A percentile compares a stretch with the other conserved stretches of the same genome.
These are phyloP conservation scores for Xylariaceae sp. DNA, from an alignment of 2,329 filamentous ascomycete genomes.

Conservation along the genomic window DNA sequence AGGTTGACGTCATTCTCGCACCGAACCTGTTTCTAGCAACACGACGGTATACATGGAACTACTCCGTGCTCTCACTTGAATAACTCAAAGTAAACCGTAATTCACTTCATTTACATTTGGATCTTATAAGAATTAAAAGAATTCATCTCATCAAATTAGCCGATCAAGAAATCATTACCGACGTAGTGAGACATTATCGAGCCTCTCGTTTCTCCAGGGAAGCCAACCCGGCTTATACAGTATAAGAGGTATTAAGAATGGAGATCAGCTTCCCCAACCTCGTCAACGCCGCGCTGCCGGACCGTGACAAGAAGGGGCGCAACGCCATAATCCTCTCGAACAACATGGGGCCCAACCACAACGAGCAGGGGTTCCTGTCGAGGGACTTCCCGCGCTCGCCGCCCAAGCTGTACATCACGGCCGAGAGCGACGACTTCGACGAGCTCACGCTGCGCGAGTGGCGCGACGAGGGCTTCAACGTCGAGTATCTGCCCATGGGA, in stretches of 20 bases:
- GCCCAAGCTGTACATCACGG: conserved; percentile 52
- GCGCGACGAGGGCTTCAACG: conserved; percentile 52
- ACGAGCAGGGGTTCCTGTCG: conserved; percentile 52
- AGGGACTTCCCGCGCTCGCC: conserved; percentile 46
- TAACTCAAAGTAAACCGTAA: too few relatives aligned
- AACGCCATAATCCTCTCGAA: conserved; percentile 25
- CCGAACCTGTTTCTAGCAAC: conserved; percentile 20
- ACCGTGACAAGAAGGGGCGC: conserved; percentile 32
- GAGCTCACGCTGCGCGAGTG: conserved; percentile 46
- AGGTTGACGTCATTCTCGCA: conserved; percentile 22
- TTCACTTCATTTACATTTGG: too few relatives aligned
- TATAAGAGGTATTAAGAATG: conserved; percentile 22
- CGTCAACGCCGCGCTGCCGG: conserved; percentile 38
- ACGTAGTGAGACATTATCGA: too few relatives aligned
- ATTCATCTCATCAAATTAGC: too few relatives aligned
- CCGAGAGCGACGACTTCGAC: conserved; percentile 53
- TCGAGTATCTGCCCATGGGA: conserved; percentile 51
- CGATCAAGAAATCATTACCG: too few relatives aligned
- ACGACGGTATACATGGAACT: too few relatives aligned
- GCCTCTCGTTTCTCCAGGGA: too few relatives aligned
- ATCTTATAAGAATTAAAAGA: too few relatives aligned
- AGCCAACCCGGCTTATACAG: neutral
- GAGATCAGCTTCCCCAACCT: conserved; percentile 42
- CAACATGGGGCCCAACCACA: conserved; percentile 43
- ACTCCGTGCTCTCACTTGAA: too few relatives aligned